phyloP scores from a whole-genome alignment of 371 early-diverging fungal species.

The Mucor saturninus region DNA sequence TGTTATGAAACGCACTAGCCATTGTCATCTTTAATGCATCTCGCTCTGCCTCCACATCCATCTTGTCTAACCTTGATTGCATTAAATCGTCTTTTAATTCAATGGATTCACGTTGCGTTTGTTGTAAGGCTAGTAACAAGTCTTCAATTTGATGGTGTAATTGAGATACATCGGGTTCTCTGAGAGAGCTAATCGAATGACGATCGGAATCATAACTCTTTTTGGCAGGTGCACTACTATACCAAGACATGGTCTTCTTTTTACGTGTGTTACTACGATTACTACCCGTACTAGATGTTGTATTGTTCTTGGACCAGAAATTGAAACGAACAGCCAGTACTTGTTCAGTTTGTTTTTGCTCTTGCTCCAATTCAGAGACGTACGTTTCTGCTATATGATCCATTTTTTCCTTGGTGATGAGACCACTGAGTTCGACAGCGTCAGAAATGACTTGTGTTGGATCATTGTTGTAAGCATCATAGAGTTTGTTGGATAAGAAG shows the following conservation, averaged over 20 bases:
- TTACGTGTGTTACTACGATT: conserved; percentile 30
- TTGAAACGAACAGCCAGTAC: conserved; percentile 61
- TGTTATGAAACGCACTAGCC: conserved; percentile 20
- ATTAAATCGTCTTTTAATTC: conserved; percentile 63
- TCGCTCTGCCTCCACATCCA: conserved; percentile 57
- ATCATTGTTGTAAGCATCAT: conserved; percentile 74
- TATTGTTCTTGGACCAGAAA: conserved; percentile 41
- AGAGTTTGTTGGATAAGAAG: conserved; percentile 74
- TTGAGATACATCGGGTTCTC: conserved; percentile 44
- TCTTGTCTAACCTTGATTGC: conserved; percentile 60
- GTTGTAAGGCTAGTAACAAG: conserved; percentile 58
- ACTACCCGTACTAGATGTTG: conserved; percentile 5
- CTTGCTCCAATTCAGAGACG: conserved; percentile 62
- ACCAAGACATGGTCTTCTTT: conserved; percentile 46
- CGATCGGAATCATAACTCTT: conserved; percentile 33
- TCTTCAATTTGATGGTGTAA: conserved; percentile 69
- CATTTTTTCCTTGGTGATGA: conserved; percentile 74
- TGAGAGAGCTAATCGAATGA: conserved; percentile 28
- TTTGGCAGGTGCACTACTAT: conserved; percentile 27
- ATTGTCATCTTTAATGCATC: conserved; percentile 46
- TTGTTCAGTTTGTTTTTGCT: conserved; percentile 66
- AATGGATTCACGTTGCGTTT: conserved; percentile 61
- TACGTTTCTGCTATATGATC: conserved; percentile 77
- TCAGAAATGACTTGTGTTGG: conserved; percentile 77
- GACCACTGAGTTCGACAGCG: conserved; percentile 71